A percentile compares a stretch with the other conserved stretches of the same genome.
Conservation (phyloP, 2,329 filamentous ascomycete species). For the Coniochaeta sp. region DNA sequence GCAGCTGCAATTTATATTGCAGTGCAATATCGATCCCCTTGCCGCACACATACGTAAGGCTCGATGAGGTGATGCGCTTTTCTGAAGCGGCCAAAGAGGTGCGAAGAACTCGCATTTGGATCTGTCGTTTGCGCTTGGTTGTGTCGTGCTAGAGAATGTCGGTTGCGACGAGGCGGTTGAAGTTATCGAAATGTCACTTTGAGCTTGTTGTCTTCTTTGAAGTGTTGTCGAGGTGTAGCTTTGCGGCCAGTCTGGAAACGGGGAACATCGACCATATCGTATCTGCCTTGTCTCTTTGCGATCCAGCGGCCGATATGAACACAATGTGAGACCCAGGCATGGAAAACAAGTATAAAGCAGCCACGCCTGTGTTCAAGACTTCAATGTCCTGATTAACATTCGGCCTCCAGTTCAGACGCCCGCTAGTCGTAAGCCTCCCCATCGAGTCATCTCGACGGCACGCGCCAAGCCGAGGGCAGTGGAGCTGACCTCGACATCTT, state of each 20-base stretch:
- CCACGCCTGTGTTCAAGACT: too few relatives aligned
- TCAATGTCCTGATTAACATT: too few relatives aligned
- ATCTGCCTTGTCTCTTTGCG: too few relatives aligned
- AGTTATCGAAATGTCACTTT: background rate
- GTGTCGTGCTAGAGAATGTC: background rate
- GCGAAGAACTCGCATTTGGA: background rate
- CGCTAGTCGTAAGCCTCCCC: background rate
- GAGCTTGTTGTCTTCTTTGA: background rate
- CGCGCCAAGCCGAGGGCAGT: background rate
- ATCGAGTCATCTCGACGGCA: background rate
- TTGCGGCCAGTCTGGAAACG: too few relatives aligned
- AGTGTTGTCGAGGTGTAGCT: too few relatives aligned
- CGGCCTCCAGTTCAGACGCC: background rate
- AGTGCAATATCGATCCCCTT: background rate
- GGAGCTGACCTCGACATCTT: background rate
- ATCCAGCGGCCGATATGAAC: too few relatives aligned
- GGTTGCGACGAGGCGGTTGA: background rate
- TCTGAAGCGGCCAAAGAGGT: background rate
- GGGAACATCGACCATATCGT: too few relatives aligned
- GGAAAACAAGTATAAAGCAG: too few relatives aligned
- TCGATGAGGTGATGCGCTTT: background rate
- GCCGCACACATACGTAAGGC: conserved; percentile 2
- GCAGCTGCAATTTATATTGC: background rate
- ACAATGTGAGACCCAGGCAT: too few relatives aligned
- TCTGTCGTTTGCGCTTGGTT: background rate